Evolutionary conservation across 768 basidiomycete genomes (phyloP).

Genomic region (Termitomyces sp.): DNA sequence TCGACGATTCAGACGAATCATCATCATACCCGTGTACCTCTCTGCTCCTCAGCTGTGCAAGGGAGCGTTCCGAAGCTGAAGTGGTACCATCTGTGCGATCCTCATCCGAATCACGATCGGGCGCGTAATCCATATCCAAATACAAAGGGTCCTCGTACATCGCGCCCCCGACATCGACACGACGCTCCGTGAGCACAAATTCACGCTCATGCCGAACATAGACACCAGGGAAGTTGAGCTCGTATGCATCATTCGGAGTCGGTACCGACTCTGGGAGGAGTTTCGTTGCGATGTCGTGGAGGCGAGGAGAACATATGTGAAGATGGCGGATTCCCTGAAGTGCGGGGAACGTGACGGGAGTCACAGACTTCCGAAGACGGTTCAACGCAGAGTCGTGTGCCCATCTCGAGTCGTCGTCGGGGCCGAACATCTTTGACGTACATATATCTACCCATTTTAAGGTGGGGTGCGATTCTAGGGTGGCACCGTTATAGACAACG

Average conservation of each 20-base stretch:
- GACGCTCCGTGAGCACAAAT: not conserved
- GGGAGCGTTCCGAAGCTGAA: constrained; percentile 1
- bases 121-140: not conserved
- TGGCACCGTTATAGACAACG: constrained; percentile 7
- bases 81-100: not conserved
- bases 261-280: not conserved
- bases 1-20: not conserved
- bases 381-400: not conserved
- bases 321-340: constrained; percentile 3
- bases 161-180: not conserved
- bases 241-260: not conserved
- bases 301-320: constrained; percentile 1
- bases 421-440: constrained; percentile 3
- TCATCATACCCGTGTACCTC: not conserved
- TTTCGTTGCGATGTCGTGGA: constrained; percentile 1
- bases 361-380: not conserved
- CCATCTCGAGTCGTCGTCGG: not conserved
- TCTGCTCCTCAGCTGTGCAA: constrained; percentile 1
- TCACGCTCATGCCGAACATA: not conserved
- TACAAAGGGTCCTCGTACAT: not conserved
- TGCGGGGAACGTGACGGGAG: not conserved
- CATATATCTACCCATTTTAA: constrained; percentile 10
- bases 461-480: not conserved
- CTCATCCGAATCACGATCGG: not conserved
- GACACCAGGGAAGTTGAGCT: not conserved